A percentile compares a stretch with the other conserved stretches of the same genome.
phyloP scores from a whole-genome alignment of 1,284 basidiomycete species.

The Apiotrichum laibachii region DNA sequence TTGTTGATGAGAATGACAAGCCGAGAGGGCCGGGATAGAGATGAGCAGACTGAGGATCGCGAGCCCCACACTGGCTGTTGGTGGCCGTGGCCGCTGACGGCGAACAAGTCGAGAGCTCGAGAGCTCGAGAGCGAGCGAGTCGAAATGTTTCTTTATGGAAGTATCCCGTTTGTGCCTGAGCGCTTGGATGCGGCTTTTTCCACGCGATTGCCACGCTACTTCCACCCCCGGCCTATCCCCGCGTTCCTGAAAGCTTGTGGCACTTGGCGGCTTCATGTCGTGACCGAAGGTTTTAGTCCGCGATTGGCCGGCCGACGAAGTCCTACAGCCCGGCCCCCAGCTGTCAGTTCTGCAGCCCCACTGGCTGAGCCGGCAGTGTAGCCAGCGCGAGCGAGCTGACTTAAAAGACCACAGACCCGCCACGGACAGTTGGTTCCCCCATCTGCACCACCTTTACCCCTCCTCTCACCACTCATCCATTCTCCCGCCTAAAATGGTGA shows the following conservation, averaged over 20 bases:
- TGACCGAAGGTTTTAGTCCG: background rate
- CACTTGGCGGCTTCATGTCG: too few relatives aligned
- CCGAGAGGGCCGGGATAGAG: background rate
- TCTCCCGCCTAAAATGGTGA: constrained; percentile 13
- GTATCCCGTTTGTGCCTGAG: too few relatives aligned
- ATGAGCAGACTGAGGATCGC: background rate
- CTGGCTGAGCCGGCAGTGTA: background rate
- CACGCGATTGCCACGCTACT: too few relatives aligned
- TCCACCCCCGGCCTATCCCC: background rate
- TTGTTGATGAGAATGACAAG: background rate
- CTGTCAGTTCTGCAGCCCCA: background rate
- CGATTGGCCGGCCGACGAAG: constrained; percentile 4
- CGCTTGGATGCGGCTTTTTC: too few relatives aligned
- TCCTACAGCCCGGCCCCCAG: background rate
- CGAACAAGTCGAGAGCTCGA: too few relatives aligned
- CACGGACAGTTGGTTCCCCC: background rate
- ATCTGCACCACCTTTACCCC: constrained; percentile 1
- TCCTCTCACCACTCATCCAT: constrained; percentile 6
- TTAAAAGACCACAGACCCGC: background rate
- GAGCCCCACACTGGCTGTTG: too few relatives aligned
- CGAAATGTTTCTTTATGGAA: too few relatives aligned
- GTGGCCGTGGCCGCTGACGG: too few relatives aligned
- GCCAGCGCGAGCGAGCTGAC: background rate
- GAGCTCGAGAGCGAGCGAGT: too few relatives aligned
- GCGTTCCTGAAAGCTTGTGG: too few relatives aligned